Evolutionary conservation across 345 rosid species (phyloP).

Genomic region (Corchorus capsularis): DNA sequence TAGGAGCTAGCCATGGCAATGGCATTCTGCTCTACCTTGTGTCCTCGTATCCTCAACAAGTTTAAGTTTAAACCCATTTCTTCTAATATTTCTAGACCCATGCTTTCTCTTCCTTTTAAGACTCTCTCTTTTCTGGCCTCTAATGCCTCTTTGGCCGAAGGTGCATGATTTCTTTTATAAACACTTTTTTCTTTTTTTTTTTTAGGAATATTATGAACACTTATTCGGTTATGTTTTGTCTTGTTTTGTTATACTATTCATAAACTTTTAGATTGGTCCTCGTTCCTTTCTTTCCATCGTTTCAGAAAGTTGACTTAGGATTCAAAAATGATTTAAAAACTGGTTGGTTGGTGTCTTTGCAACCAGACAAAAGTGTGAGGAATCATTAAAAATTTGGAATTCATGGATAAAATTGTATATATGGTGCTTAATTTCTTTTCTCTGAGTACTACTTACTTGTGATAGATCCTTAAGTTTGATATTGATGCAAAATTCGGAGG

Average conservation of each 20-base stretch:
- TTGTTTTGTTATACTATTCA: not conserved
- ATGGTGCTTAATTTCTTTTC: not conserved
- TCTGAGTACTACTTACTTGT: not conserved
- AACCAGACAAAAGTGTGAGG: too few species aligned
- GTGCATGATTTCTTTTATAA: conserved; percentile 26
- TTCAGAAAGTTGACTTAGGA: not conserved
- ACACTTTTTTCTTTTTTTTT: too few species aligned
- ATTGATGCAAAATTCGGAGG: not conserved
- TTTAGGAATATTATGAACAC: too few species aligned
- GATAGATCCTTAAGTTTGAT: not conserved
- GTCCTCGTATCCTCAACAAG: conserved; percentile 52
- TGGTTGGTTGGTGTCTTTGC: too few species aligned
- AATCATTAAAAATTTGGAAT: not conserved
- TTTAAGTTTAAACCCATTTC: conserved; percentile 45
- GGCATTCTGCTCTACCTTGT: conserved; percentile 48
- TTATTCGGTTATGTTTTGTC: not conserved
- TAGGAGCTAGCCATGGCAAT: conserved; percentile 65
- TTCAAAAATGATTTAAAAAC: too few species aligned
- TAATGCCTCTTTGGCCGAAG: conserved; percentile 34
- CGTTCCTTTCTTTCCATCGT: not conserved
- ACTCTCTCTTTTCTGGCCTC: conserved; percentile 56
- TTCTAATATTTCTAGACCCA: conserved; percentile 33
- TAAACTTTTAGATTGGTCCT: not conserved
- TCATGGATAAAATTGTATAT: not conserved
- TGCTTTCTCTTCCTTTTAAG: conserved; percentile 32